Evolutionary conservation across 2,329 filamentous ascomycete species (phyloP), one percentile per base, ranked within the genome.

Genomic region (Arthroderma uncinatum): DNA sequence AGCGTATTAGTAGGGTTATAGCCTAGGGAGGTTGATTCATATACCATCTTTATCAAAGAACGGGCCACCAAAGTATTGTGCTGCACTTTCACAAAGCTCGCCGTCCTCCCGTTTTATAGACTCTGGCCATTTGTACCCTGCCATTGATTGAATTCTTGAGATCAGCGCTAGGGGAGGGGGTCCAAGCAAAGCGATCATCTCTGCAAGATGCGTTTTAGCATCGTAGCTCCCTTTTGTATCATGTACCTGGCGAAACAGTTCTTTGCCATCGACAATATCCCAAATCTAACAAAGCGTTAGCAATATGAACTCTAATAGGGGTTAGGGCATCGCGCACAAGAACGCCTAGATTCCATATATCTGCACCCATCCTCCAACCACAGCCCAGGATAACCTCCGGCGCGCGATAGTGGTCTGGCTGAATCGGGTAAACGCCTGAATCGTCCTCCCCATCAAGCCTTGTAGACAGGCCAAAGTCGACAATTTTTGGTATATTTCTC

Each of bases 11-110:
- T 57, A 62, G 44, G 21, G 59, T 60, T 53, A 62, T 55, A 37
- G 56, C 62, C 57, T 57, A 58, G 47, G 56, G 34, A 58, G 34
- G 28, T 23, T 48, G 53, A 44, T 64, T 64, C 2, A 33, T 54
- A 56, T 19, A 66, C 67, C 34, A 66, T 53, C 42, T 66, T 65
- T 4, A 16, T 57, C 37, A 59, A 59, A 60, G 59, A 63, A 57
- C 58, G 60, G 70, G 55, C 71, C 68, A 59, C 63, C 58, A 44
- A 69, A 72, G 58, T 68, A 74, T 59, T 71, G 63, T 50, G 67
- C 62, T 53, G 67, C 64, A 1, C 62, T 72, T 56, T 66, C 30
- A 30, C 52, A 57, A 7, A 54, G 2, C 14, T 57, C 33, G 19
- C 50, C 56, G 7, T 44, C 50, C 28, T 47, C 56, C 9, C 12